Evolutionary conservation across 805 yeast genomes (phyloP).

Genomic region (Candida koratica): DNA sequence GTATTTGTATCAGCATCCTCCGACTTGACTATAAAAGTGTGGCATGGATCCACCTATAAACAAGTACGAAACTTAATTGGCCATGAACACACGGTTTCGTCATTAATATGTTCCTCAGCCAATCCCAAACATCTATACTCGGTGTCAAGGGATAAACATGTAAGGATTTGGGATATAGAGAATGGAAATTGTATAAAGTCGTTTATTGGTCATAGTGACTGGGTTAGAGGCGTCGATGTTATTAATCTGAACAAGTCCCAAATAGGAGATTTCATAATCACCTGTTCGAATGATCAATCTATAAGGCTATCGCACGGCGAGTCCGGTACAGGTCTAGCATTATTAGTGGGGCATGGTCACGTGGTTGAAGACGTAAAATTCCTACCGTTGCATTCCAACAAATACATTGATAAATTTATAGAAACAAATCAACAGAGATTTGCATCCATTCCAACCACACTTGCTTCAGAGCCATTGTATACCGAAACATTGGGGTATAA

Average conservation of each 20-base stretch:
- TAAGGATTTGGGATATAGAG: conserved; percentile 62
- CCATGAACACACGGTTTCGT: conserved; percentile 83
- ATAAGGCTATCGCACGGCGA: conserved; percentile 62
- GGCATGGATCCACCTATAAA: conserved; percentile 56
- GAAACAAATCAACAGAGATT: conserved; percentile 27
- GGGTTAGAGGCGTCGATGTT: conserved; percentile 71
- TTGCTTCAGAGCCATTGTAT: conserved; percentile 27
- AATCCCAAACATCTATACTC: conserved; percentile 50
- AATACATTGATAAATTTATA: conserved; percentile 45
- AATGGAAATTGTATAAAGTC: conserved; percentile 66
- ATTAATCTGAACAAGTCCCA: conserved; percentile 13
- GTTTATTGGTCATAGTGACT: conserved; percentile 78
- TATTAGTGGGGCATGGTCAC: conserved; percentile 74
- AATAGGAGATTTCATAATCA: conserved; percentile 55
- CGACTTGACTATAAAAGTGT: conserved; percentile 59
- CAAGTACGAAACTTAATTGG: conserved; percentile 67
- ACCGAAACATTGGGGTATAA: conserved; percentile 49
- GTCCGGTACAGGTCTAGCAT: conserved; percentile 63
- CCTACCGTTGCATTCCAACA: conserved; percentile 52
- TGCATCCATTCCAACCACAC: conserved; percentile 30
- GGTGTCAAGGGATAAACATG: conserved; percentile 59
- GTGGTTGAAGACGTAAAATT: conserved; percentile 74
- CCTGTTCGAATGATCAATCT: conserved; percentile 78
- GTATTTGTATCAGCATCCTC: conserved; percentile 49
- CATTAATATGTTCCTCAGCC: conserved; percentile 48